phyloP scores from a whole-genome alignment of 2,329 filamentous ascomycete species.

The Pseudogymnoascus sp. region DNA sequence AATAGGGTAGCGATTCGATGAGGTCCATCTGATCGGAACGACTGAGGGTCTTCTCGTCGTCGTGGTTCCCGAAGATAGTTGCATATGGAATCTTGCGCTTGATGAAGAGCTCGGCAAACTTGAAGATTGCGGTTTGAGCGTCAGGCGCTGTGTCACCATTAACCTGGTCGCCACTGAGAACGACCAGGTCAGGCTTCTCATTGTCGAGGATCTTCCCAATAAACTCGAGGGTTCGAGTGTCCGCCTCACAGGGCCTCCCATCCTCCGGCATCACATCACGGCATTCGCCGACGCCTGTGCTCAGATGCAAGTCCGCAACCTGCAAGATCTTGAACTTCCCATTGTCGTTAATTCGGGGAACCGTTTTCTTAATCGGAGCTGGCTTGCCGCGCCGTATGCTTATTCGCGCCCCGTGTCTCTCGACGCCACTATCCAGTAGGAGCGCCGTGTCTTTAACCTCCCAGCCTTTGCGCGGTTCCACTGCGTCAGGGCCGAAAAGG shows the following conservation, averaged over 20 bases:
- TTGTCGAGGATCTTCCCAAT: conserved; percentile 75
- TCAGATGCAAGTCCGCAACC: conserved; percentile 86
- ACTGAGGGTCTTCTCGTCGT: conserved; percentile 72
- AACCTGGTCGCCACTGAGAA: conserved; percentile 88
- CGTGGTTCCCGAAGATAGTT: conserved; percentile 94
- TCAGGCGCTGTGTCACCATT: conserved; percentile 91
- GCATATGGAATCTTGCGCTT: conserved; percentile 86
- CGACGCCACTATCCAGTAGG: conserved; percentile 54
- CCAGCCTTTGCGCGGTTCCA: conserved; percentile 84
- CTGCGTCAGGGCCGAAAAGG: conserved; percentile 65
- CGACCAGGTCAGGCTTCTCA: conserved; percentile 86
- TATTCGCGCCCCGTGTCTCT: conserved; percentile 61
- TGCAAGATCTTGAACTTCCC: conserved; percentile 98
- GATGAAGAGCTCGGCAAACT: conserved; percentile 76
- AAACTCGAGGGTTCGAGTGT: conserved; percentile 85
- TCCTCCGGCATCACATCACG: conserved; percentile 77
- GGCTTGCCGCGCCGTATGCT: conserved; percentile 67
- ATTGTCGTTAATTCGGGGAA: conserved; percentile 72
- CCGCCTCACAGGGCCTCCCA: conserved; percentile 77
- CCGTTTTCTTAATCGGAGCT: conserved; percentile 55
- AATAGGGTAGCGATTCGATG: conserved; percentile 80
- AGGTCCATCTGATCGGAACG: conserved; percentile 76
- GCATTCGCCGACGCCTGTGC: conserved; percentile 78
- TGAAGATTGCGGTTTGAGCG: conserved; percentile 87
- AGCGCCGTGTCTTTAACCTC: conserved; percentile 65